Base-by-base conservation (phyloP, 768 basidiomycete genomes). In the Leccinum obscurum region DNA sequence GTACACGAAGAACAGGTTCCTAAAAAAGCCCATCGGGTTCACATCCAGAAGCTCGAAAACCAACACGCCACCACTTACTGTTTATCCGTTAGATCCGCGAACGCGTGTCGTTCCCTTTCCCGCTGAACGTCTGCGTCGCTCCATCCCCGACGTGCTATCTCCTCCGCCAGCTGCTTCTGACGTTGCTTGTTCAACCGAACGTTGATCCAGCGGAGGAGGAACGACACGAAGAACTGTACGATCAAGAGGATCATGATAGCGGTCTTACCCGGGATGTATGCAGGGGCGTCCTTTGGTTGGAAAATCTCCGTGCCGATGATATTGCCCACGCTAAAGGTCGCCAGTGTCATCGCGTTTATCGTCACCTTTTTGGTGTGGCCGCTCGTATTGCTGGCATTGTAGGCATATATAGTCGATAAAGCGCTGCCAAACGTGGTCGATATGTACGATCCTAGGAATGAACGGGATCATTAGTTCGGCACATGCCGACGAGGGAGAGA, bases 281-380 rank as follows among this genome's bases (percentile, higher is more conserved):
- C 77, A 0, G 86, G 85, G 3, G 83, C 85, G 61, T 85, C 85
- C 62, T 82, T 79, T 0, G 86, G 82, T 34, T 81, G 83, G 67
- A 89, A 85, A 32, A 87, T 85, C 67, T 84, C 80, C 0, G 85
- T 79, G 6, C 88, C 87, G 58, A 85, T 77, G 52, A 86, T 84
- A 64, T 87, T 87, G 17, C 86, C 84, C 20, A 84, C 60, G 52
- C 78, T 77, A 66, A 87, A 86, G 0, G 82, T 72, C 5, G 78
- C 77, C 26, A 86, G 70, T 2, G 84, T 86, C 78, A 86, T 76
- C 4, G 84, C 81, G 57, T 86, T 86, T 63, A 86, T 79, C 2
- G 85, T 87, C 60, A 83, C 81, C 75, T 69, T 89, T 77, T 89
- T 88, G 7, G 85, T 88, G 55, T 86, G 83, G 0, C 85, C 85